Percentiles rank a stretch among this genome's conserved stretches.
phyloP scores from a whole-genome alignment of 2,329 filamentous ascomycete genomes.

The Daldinia eschscholtzii region DNA sequence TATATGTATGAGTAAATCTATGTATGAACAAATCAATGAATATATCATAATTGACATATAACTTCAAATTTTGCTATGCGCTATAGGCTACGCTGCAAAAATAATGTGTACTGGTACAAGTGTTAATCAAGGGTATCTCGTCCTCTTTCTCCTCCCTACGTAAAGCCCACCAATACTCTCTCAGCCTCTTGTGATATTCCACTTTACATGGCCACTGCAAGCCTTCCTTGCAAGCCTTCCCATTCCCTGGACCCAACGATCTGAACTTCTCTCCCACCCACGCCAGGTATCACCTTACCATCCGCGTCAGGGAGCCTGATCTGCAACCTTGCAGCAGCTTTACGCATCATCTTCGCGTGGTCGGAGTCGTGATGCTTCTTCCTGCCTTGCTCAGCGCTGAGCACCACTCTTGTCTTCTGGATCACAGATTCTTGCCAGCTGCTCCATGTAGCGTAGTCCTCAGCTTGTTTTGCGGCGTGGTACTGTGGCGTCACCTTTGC shows the following conservation, averaged over 20 bases:
- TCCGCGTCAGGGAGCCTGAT: conserved; percentile 63
- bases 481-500: conserved; percentile 73
- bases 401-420: conserved; percentile 63
- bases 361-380: conserved; percentile 40
- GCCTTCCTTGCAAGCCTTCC: conserved; percentile 65
- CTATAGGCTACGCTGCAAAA: conserved; percentile 15
- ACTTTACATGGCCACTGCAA: conserved; percentile 47
- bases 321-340: conserved; percentile 62
- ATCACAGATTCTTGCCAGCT: conserved; percentile 68
- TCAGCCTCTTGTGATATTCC: not conserved
- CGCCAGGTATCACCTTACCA: conserved; percentile 58
- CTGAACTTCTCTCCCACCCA: conserved; percentile 58
- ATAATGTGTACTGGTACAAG: conserved; percentile 28
- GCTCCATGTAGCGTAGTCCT: conserved; percentile 74
- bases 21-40: not conserved
- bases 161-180: conserved; percentile 13
- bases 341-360: conserved; percentile 46
- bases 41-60: conserved; percentile 8
- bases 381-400: conserved; percentile 39
- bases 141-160: conserved; percentile 7
- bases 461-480: conserved; percentile 73
- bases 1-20: too few species aligned
- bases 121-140: conserved; percentile 38
- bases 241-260: conserved; percentile 68
- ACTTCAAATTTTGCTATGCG: conserved; percentile 10